A percentile compares a stretch with the other conserved stretches of the same genome.
Conservation (phyloP, 2,329 filamentous ascomycete species). For the Lachnellula cervina region DNA sequence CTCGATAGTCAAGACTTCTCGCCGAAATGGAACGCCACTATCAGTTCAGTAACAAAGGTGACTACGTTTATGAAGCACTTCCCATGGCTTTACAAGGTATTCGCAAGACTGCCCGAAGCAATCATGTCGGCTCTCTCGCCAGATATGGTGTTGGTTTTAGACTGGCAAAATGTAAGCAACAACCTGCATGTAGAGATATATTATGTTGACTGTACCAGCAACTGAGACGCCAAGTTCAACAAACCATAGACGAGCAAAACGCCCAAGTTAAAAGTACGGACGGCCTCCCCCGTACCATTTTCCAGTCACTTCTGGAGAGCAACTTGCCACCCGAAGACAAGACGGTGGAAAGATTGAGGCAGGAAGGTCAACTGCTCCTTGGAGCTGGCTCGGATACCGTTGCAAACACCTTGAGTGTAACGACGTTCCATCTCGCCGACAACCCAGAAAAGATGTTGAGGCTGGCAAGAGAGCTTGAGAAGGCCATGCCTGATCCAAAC, state of each 20-base stretch:
- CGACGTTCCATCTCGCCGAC: conserved; percentile 6
- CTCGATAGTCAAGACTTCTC: conserved; percentile 21
- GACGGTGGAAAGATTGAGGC: conserved; percentile 2
- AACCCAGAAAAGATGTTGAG: conserved; percentile 15
- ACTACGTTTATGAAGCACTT: conserved; percentile 19
- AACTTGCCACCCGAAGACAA: conserved; percentile 19
- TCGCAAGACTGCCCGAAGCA: conserved; percentile 8
- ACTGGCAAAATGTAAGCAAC: conserved; percentile 10
- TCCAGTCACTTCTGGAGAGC: conserved; percentile 17
- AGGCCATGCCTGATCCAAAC: conserved; percentile 11
- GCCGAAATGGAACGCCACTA: conserved; percentile 14
- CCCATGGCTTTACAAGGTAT: conserved; percentile 13
- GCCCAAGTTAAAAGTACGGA: not conserved
- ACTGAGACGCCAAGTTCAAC: conserved; percentile 7
- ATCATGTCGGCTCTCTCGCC: conserved; percentile 2
- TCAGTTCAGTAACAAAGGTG: conserved; percentile 9
- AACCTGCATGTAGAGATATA: not conserved
- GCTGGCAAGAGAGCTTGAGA: conserved; percentile 13
- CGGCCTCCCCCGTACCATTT: conserved; percentile 8
- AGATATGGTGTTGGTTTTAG: conserved; percentile 14
- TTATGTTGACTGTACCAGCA: not conserved
- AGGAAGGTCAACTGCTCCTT: conserved; percentile 11
- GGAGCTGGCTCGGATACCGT: conserved; percentile 12
- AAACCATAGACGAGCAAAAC: conserved; percentile 1
- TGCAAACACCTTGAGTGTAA: conserved; percentile 4